Percentiles rank a stretch among this genome's conserved stretches.
Evolutionary conservation across 371 early-diverging fungal genomes (phyloP).

Genomic region (Saksenaea oblongispora): DNA sequence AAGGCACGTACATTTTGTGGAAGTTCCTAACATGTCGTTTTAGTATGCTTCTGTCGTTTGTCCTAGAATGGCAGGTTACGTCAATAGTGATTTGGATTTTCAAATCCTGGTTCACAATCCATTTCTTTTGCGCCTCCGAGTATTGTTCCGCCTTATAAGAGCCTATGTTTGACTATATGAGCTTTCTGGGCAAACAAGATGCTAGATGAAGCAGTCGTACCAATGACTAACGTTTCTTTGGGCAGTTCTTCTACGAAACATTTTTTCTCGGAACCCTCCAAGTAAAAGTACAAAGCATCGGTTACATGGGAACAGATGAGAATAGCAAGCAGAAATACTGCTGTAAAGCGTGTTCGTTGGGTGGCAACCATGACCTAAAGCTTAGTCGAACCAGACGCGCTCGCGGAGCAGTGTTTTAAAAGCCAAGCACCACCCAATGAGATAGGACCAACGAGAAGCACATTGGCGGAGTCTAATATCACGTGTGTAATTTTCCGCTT

Average conservation of each 20-base stretch:
- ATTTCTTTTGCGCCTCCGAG: slow-evolving; percentile 62
- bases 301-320: slow-evolving; percentile 23
- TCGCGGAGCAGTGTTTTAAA: not conserved
- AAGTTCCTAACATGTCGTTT: slow-evolving; percentile 48
- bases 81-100: slow-evolving; percentile 81
- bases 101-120: slow-evolving; percentile 66
- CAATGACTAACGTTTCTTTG: slow-evolving; percentile 84
- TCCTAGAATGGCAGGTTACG: slow-evolving; percentile 29
- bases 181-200: not conserved
- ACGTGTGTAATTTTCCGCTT: no score
- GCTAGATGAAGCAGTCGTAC: slow-evolving; percentile 35
- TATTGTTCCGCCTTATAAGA: slow-evolving; percentile 83
- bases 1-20: slow-evolving; percentile 59
- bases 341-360: slow-evolving; percentile 3
- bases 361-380: not conserved
- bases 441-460: no score
- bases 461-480: no score
- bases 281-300: slow-evolving; percentile 84
- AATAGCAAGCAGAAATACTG: slow-evolving; percentile 6
- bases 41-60: not conserved
- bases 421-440: no score
- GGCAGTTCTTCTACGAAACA: slow-evolving; percentile 97
- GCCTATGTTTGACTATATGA: slow-evolving; percentile 44
- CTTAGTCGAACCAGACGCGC: not conserved
- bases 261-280: slow-evolving; percentile 83